Conservation (phyloP, 2,329 filamentous ascomycete genomes). For the Pestalotiopsis sp. region DNA sequence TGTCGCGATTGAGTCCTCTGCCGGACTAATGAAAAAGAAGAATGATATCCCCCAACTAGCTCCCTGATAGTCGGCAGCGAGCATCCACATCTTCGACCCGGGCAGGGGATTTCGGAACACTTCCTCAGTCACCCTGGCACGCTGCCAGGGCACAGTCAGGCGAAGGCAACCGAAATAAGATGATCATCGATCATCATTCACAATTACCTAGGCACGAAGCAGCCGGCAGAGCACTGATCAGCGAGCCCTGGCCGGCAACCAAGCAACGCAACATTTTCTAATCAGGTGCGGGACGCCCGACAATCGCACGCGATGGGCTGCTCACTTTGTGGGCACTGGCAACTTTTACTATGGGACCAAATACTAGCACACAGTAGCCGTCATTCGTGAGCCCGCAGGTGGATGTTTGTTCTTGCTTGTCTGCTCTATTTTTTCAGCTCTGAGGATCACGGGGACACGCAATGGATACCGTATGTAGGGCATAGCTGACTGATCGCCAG, state of each 20-base stretch:
- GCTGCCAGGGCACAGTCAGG: not conserved
- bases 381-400: not conserved
- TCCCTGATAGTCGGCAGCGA: not conserved
- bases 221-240: not conserved
- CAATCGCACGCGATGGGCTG: not conserved
- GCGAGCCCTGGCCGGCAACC: not conserved
- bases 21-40: not conserved
- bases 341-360: not conserved
- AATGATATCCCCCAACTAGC: not conserved
- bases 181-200: not conserved
- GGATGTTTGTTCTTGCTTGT: not conserved
- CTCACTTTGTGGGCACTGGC: not conserved
- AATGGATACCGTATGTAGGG: too few species aligned
- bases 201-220: not conserved
- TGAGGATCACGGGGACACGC: too few species aligned
- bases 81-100: not conserved
- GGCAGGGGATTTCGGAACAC: too few species aligned
- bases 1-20: not conserved
- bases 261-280: not conserved
- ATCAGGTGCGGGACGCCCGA: not conserved
- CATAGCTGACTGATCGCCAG: too few species aligned
- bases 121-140: not conserved
- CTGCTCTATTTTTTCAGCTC: too few species aligned
- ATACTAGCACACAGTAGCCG: not conserved
- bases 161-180: not conserved